These are phyloP conservation scores for Diaporthe nobilis DNA, from an alignment of 2,329 filamentous ascomycete species.

Conservation along the genomic window DNA sequence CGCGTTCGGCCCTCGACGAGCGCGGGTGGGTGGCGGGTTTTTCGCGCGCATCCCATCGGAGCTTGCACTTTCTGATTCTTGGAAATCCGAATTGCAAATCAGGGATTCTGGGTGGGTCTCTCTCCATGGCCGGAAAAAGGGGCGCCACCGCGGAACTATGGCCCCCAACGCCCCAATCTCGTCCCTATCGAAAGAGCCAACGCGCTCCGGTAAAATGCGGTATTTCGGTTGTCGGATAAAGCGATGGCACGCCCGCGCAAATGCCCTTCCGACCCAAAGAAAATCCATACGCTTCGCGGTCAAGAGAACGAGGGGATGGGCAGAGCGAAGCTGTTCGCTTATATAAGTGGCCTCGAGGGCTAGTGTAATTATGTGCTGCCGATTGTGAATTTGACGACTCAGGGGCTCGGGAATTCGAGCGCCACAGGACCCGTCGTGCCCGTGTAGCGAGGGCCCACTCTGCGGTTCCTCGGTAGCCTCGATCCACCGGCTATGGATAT, in stretches of 20 bases:
- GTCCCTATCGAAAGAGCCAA: neutral
- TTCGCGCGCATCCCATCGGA: slow-evolving; percentile 8
- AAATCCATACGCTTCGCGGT: slow-evolving; percentile 13
- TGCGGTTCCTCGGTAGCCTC: slow-evolving; percentile 31
- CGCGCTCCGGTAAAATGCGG: slow-evolving; percentile 8
- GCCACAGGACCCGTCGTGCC: slow-evolving; percentile 11
- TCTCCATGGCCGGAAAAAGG: slow-evolving; percentile 31
- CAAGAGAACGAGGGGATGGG: no score
- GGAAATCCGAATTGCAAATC: slow-evolving; percentile 24
- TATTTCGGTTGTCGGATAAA: neutral
- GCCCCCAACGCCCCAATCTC: slow-evolving; percentile 14
- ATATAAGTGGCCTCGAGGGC: slow-evolving; percentile 17
- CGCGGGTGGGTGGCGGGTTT: neutral
- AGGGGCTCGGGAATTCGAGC: slow-evolving; percentile 30
- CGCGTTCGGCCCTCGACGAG: slow-evolving; percentile 5
- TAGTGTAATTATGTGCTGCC: neutral
- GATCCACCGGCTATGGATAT: slow-evolving; percentile 22
- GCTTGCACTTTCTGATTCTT: slow-evolving; percentile 10
- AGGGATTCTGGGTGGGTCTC: slow-evolving; percentile 28
- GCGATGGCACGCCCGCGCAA: neutral
- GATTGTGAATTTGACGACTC: slow-evolving; percentile 26
- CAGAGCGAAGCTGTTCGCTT: slow-evolving; percentile 1
- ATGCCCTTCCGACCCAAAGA: neutral
- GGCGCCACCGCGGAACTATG: slow-evolving; percentile 4
- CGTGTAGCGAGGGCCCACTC: slow-evolving; percentile 7